Conservation (phyloP, 2,329 filamentous ascomycete species). For the Chrysoporthe austroafricana region DNA sequence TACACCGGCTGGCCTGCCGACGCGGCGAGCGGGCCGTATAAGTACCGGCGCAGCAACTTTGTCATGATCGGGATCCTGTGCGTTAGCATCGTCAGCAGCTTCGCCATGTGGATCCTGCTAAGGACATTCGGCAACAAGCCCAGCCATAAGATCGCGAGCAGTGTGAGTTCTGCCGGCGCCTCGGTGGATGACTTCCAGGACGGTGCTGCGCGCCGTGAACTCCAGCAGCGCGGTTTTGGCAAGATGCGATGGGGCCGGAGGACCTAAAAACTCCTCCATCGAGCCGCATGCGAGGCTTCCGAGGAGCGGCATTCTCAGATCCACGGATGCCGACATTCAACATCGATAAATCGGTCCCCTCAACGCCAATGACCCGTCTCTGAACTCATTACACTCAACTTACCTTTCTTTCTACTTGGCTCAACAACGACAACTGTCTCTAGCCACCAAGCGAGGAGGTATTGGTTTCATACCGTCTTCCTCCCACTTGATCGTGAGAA, state of each 20-base stretch:
- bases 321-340: conserved; percentile 12
- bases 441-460: not conserved
- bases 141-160: conserved; percentile 48
- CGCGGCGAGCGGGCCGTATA: conserved; percentile 65
- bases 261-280: conserved; percentile 20
- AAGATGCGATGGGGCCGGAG: conserved; percentile 41
- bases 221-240: conserved; percentile 61
- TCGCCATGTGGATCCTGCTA: conserved; percentile 70
- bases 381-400: not conserved
- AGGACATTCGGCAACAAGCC: conserved; percentile 59
- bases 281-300: conserved; percentile 23
- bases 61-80: conserved; percentile 86
- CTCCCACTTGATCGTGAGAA: not conserved
- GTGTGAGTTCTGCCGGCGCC: conserved; percentile 42
- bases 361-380: conserved; percentile 6
- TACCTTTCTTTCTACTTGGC: not conserved
- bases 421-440: not conserved
- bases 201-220: conserved; percentile 63
- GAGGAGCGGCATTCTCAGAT: not conserved
- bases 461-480: not conserved
- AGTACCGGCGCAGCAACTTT: conserved; percentile 82
- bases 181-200: conserved; percentile 56
- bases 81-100: conserved; percentile 74
- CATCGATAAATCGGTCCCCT: conserved; percentile 22
- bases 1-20: conserved; percentile 88